These are phyloP conservation scores for Orbilia javanica DNA, from an alignment of 2,329 filamentous ascomycete genomes.

Conservation along the genomic window DNA sequence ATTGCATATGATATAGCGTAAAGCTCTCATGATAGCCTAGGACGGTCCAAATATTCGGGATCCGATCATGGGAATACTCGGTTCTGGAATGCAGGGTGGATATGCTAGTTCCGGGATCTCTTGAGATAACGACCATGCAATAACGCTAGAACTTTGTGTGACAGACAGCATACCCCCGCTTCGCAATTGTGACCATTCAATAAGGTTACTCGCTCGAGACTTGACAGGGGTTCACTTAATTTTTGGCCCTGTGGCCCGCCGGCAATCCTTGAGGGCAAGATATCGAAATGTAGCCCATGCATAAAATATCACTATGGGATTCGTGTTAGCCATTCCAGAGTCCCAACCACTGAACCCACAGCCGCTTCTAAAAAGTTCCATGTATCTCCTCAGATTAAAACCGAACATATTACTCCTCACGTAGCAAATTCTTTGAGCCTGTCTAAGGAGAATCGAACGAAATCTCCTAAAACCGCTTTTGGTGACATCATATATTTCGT, in stretches of 20 bases:
- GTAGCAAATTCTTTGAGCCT: neutral
- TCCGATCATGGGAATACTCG: constrained; percentile 36
- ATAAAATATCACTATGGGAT: constrained; percentile 28
- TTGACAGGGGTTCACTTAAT: constrained; percentile 35
- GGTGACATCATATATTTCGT: constrained; percentile 39
- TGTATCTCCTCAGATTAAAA: neutral
- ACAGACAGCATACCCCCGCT: constrained; percentile 56
- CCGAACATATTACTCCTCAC: neutral
- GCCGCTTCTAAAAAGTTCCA: neutral
- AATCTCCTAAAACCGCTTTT: no score
- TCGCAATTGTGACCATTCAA: constrained; percentile 39
- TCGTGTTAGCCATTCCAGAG: neutral
- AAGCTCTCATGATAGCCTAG: constrained; percentile 39
- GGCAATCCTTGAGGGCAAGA: constrained; percentile 16
- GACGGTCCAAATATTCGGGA: constrained; percentile 43
- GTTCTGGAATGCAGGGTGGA: constrained; percentile 54
- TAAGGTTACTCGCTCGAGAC: constrained; percentile 36
- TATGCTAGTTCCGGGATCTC: constrained; percentile 36
- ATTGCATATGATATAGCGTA: constrained; percentile 19
- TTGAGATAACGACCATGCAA: constrained; percentile 52
- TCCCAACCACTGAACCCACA: neutral
- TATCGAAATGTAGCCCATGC: constrained; percentile 20
- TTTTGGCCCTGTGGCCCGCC: constrained; percentile 57
- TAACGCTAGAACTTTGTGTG: constrained; percentile 46
- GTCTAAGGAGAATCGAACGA: neutral